Conservation (phyloP, 768 basidiomycete species). For the Strobilomyces confusus region DNA sequence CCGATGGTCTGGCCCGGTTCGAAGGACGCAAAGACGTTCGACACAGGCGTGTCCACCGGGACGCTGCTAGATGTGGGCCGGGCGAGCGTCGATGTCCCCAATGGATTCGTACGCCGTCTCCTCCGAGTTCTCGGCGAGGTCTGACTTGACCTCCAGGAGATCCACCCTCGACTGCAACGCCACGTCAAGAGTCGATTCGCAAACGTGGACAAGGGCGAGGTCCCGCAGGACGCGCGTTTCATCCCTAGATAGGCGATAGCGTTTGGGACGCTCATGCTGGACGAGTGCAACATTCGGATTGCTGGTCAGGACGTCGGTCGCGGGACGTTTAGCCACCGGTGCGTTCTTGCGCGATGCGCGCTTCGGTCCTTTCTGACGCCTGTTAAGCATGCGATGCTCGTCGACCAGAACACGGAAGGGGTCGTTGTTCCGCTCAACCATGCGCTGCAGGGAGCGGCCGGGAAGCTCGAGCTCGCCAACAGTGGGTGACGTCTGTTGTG, state of each 20-base stretch:
- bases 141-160: slow-evolving; percentile 46
- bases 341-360: slow-evolving; percentile 2
- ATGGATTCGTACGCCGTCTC: slow-evolving; percentile 55
- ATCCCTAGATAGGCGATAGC: slow-evolving; percentile 61
- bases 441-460: slow-evolving; percentile 45
- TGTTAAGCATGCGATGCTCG: slow-evolving; percentile 83
- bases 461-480: slow-evolving; percentile 82
- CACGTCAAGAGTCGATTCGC: slow-evolving; percentile 77
- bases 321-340: slow-evolving; percentile 85
- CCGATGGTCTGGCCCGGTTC: slow-evolving; percentile 56
- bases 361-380: not conserved
- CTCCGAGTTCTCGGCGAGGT: not conserved
- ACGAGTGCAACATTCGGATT: slow-evolving; percentile 81
- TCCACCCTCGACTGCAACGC: slow-evolving; percentile 73
- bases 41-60: slow-evolving; percentile 60
- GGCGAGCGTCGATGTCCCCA: slow-evolving; percentile 60
- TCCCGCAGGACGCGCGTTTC: slow-evolving; percentile 68
- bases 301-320: slow-evolving; percentile 92
- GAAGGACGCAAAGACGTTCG: slow-evolving; percentile 50
- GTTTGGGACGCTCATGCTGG: slow-evolving; percentile 80
- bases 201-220: slow-evolving; percentile 62
- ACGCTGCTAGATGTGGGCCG: slow-evolving; percentile 56
- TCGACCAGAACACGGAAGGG: slow-evolving; percentile 79
- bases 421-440: slow-evolving; percentile 82
- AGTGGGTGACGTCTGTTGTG: slow-evolving; percentile 45